Base-by-base conservation (phyloP, 164 flowering plant species). In the Sedum album region DNA sequence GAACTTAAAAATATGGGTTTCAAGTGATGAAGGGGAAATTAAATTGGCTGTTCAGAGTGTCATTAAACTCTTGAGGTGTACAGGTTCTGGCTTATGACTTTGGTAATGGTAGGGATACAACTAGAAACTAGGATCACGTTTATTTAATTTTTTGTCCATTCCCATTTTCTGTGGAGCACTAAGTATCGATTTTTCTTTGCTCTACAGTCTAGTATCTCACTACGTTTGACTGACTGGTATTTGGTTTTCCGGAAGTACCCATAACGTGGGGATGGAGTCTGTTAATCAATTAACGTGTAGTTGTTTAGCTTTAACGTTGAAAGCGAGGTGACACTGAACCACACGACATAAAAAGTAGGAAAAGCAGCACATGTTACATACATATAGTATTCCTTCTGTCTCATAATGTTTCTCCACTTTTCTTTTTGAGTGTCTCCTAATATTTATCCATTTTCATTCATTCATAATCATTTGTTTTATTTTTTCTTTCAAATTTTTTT, bases 361-460 rank as follows among this genome's bases (percentile, higher is more conserved):
- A 55, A 55, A 55, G 60, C 60, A 55, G 60, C 60, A 25, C 60
- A 55, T n/a, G n/a, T n/a, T n/a, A n/a, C n/a, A n/a, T n/a, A n/a
- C n/a, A n/a, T n/a, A n/a, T n/a, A n/a, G n/a, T n/a, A n/a, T n/a
- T n/a, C n/a, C n/a, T n/a, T n/a, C n/a, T n/a, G n/a, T n/a, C n/a
- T n/a, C n/a, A n/a, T n/a, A n/a, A n/a, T n/a, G n/a, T n/a, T n/a
- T n/a, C n/a, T n/a, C n/a, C n/a, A n/a, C n/a, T n/a, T n/a, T n/a
- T n/a, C n/a, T n/a, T n/a, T n/a, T n/a, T n/a, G n/a, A n/a, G n/a
- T n/a, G n/a, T n/a, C n/a, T n/a, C n/a, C n/a, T n/a, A n/a, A n/a
- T n/a, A n/a, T n/a, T n/a, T n/a, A n/a, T n/a, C n/a, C n/a, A n/a
- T n/a, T n/a, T n/a, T n/a, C n/a, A n/a, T n/a, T n/a, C n/a, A n/a